Percentiles rank a stretch among this genome's conserved stretches.
phyloP scores from a whole-genome alignment of 805 yeast genomes.

The Pichia occidentalis region DNA sequence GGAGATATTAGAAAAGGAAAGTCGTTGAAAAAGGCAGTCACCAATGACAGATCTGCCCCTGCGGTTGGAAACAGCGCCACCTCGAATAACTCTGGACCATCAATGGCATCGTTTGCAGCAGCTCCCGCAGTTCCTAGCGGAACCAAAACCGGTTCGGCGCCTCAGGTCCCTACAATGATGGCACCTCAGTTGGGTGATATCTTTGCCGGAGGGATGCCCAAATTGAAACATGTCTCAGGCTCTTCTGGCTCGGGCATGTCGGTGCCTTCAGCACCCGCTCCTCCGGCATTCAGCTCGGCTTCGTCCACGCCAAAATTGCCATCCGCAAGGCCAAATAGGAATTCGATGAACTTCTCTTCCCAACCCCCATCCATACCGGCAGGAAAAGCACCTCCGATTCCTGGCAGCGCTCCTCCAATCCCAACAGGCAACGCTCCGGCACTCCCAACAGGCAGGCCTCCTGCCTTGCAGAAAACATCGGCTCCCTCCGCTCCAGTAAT shows the following conservation, averaged over 20 bases:
- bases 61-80: constrained; percentile 33
- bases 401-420: constrained; percentile 7
- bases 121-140: constrained; percentile 25
- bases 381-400: constrained; percentile 21
- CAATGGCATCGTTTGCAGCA: constrained; percentile 12
- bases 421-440: constrained; percentile 11
- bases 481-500: too few relatives aligned
- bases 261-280: constrained; percentile 8
- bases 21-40: constrained; percentile 50
- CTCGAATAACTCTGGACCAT: constrained; percentile 14
- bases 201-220: constrained; percentile 78
- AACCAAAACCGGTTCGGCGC: constrained; percentile 19
- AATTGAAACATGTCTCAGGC: constrained; percentile 43
- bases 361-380: constrained; percentile 21
- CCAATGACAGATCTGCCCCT: constrained; percentile 67
- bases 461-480: too few relatives aligned
- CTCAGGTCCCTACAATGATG: constrained; percentile 28
- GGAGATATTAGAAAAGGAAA: constrained; percentile 78
- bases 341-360: constrained; percentile 24
- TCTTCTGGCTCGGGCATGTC: too few relatives aligned
- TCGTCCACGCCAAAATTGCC: constrained; percentile 25
- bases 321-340: constrained; percentile 14
- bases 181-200: constrained; percentile 56
- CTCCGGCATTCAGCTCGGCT: constrained; percentile 22
- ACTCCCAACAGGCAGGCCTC: constrained; percentile 5